These are phyloP conservation scores for Tillandsia leiboldiana DNA, from an alignment of 176 grass and related monocot genomes.

Conservation along the genomic window DNA sequence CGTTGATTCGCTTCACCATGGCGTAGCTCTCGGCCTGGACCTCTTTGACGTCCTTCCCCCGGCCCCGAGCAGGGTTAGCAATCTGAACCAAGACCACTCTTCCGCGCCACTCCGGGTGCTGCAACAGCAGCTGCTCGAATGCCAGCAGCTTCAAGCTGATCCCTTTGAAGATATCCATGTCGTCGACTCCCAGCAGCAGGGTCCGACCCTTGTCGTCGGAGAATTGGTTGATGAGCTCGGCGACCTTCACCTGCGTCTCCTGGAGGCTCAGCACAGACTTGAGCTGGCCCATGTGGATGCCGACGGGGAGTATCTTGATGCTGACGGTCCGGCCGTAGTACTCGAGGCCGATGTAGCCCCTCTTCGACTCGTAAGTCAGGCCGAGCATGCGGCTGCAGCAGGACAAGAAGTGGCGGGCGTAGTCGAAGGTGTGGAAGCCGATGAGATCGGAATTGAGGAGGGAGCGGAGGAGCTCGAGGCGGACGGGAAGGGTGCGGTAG, in stretches of 20 bases:
- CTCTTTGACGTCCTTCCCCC: constrained; percentile 77
- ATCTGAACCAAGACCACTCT: constrained; percentile 84
- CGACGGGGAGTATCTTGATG: constrained; percentile 84
- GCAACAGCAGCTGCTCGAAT: constrained; percentile 71
- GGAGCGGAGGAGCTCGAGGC: constrained; percentile 68
- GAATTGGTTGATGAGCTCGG: constrained; percentile 72
- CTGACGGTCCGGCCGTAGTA: constrained; percentile 89
- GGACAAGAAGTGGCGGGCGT: constrained; percentile 77
- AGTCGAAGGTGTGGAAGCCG: constrained; percentile 92
- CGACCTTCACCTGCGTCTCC: constrained; percentile 53
- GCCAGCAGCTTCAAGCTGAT: constrained; percentile 91
- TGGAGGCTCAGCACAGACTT: constrained; percentile 44
- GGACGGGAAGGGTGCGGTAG: constrained; percentile 72
- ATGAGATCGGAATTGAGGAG: constrained; percentile 79
- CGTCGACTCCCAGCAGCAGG: constrained; percentile 78
- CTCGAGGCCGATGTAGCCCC: constrained; percentile 79
- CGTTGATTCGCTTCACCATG: constrained; percentile 82
- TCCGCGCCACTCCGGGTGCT: constrained; percentile 65
- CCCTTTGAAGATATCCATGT: constrained; percentile 95
- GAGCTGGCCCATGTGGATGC: constrained; percentile 76
- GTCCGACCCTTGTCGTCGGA: constrained; percentile 22
- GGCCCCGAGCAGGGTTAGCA: constrained; percentile 79
- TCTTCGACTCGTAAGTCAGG: constrained; percentile 70
- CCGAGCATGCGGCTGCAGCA: constrained; percentile 95
- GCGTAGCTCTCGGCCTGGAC: constrained; percentile 79